Evolutionary conservation across 2,329 filamentous ascomycete genomes (phyloP), one percentile per base, ranked within the genome.

Genomic region (Beauveria caledonica): DNA sequence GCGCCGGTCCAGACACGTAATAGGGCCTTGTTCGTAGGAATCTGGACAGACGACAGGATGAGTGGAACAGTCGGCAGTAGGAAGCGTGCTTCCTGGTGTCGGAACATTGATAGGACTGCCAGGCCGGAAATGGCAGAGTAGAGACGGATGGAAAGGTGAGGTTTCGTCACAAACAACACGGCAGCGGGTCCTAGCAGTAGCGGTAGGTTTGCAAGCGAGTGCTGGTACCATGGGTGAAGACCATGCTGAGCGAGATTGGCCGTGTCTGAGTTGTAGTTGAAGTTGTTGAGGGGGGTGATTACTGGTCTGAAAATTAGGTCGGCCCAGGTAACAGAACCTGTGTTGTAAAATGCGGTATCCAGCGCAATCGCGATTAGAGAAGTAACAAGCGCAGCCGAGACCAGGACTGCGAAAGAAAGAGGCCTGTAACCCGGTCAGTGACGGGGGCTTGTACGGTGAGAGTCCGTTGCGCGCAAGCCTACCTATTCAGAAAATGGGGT

Each of bases 401-500:
- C 70, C 67, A 94, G 80, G 61, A 84, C 81, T 64, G 85, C 69
- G 53, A 96, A 76, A 58, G 84, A 82, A 46, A 79, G 71, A 63
- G 83, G 84, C 70, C 83, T 85, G 61, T 53, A 39, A n/a, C n/a
- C 17, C 19, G 36, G 49, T 58, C 39, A 61, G 58, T 25, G 8
- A 39, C 29, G 8, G 33, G 6, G 62, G 48, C 21, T 62, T 21
- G 45, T 36, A 62, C 23, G 44, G 48, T 36, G 6, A 25, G 15
- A 50, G 45, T 23, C 8, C 11, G n/a, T n/a, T n/a, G 23, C 17
- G 33, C 15, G 25, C 25, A 54, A 27, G 76, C 84, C 70, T 75
- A 94, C 89, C 87, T 93, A 72, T 86, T 86, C 72, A 84, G 76
- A 70, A 96, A 94, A 77, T 96, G 89, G 65, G 91, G 91, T 72